These are phyloP conservation scores for Melampsora larici-populina DNA, from an alignment of 1,284 basidiomycete genomes.

Conservation along the genomic window DNA sequence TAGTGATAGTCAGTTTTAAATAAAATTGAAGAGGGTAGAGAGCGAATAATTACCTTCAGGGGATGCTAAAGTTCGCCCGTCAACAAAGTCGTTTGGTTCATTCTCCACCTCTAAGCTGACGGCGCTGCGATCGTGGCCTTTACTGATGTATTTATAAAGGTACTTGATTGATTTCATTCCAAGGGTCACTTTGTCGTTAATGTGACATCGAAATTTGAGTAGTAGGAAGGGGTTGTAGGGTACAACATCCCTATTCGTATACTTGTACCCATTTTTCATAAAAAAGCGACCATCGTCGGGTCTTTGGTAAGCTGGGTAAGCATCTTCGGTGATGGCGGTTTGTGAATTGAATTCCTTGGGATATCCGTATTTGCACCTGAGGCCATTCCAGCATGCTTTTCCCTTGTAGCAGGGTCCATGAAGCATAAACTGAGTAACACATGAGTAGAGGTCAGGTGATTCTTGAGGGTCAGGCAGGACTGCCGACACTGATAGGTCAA, in stretches of 20 bases:
- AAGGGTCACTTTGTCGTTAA: too few relatives aligned
- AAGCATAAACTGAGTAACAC: neutral
- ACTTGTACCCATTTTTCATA: neutral
- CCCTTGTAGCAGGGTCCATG: neutral
- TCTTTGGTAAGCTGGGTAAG: neutral
- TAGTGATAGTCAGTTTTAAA: too few relatives aligned
- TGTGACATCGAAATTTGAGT: constrained; percentile 1
- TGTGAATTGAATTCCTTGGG: neutral
- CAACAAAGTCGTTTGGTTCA: neutral
- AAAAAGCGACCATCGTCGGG: neutral
- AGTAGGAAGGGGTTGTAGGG: constrained; percentile 7
- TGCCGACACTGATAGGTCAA: too few relatives aligned
- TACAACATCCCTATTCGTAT: neutral
- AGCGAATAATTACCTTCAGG: constrained; percentile 3
- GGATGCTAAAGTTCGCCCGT: neutral
- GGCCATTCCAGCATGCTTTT: neutral
- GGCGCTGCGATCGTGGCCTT: neutral
- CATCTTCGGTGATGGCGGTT: neutral
- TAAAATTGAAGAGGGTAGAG: neutral
- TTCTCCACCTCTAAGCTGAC: neutral
- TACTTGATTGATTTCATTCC: too few relatives aligned
- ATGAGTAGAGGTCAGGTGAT: too few relatives aligned
- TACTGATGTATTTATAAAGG: constrained; percentile 21
- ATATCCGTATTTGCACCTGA: neutral
- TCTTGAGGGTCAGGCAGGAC: too few relatives aligned